These are phyloP conservation scores for Colletotrichum limetticola DNA, from an alignment of 2,329 filamentous ascomycete species.

Conservation along the genomic window DNA sequence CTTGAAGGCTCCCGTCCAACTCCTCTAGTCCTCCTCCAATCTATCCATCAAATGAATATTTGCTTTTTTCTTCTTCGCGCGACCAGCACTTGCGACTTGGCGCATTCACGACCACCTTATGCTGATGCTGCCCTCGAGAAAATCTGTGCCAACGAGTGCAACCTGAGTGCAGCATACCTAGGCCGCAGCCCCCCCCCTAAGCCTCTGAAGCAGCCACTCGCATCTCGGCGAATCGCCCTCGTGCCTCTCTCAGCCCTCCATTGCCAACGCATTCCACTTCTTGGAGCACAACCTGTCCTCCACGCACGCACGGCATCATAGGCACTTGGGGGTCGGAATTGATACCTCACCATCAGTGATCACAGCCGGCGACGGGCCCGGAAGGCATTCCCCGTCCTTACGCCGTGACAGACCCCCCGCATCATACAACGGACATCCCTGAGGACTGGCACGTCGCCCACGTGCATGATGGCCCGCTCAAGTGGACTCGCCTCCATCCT, in stretches of 20 bases:
- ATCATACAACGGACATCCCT: not conserved
- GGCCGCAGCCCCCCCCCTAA: not conserved
- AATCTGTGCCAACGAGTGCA: not conserved
- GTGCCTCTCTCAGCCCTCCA: not conserved
- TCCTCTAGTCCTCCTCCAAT: not conserved
- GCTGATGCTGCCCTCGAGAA: not conserved
- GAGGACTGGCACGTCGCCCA: slow-evolving; percentile 6
- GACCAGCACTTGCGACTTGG: not conserved
- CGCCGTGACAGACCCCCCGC: not conserved
- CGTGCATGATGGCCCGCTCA: slow-evolving; percentile 16
- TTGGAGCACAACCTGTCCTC: not conserved
- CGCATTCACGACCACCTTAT: not conserved
- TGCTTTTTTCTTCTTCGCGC: slow-evolving; percentile 26
- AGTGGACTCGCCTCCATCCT: not conserved
- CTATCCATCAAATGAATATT: not conserved
- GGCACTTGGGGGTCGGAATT: not conserved
- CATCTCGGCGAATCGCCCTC: not conserved
- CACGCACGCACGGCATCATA: not conserved
- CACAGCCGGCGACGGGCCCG: not conserved
- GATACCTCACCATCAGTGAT: not conserved
- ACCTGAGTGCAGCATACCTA: not conserved
- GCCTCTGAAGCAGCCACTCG: not conserved
- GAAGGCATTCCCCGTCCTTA: not conserved
- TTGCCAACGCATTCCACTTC: not conserved
- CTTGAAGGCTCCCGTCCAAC: not conserved